Evolutionary conservation across 2,329 filamentous ascomycete genomes (phyloP).

Genomic region (Graphilbum fragrans): DNA sequence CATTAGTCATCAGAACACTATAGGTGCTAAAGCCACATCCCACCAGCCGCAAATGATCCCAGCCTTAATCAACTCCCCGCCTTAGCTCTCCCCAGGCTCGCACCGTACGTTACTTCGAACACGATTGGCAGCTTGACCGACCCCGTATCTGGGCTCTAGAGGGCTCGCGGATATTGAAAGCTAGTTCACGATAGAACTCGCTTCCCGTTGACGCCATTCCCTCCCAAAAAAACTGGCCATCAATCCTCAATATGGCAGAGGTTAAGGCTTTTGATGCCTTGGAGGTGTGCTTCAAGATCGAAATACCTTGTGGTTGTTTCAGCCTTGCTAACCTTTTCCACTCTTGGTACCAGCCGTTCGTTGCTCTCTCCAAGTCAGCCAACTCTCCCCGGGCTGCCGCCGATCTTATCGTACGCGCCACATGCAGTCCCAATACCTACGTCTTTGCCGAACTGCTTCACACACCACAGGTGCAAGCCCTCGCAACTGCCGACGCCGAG

Average conservation of each 20-base stretch:
- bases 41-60: no score
- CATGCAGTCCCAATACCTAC: slow-evolving; percentile 78
- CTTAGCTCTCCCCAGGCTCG: no score
- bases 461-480: slow-evolving; percentile 63
- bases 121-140: no score
- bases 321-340: not conserved
- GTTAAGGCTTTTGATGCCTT: slow-evolving; percentile 52
- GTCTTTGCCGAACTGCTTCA: slow-evolving; percentile 90
- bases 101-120: no score
- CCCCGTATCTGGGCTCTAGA: no score
- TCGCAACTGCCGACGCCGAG: slow-evolving; percentile 44
- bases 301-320: not conserved
- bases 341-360: slow-evolving; percentile 54
- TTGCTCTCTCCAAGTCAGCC: slow-evolving; percentile 77
- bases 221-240: no score
- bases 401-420: slow-evolving; percentile 78
- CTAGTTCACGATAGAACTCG: no score
- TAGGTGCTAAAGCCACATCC: no score
- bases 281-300: slow-evolving; percentile 32
- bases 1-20: no score
- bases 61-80: no score
- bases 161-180: no score
- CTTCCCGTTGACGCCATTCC: no score
- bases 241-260: slow-evolving; percentile 51
- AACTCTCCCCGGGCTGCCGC: slow-evolving; percentile 73